Base-by-base conservation (phyloP, 345 rosid genomes). In the Psidium friedrichsthalianum region DNA sequence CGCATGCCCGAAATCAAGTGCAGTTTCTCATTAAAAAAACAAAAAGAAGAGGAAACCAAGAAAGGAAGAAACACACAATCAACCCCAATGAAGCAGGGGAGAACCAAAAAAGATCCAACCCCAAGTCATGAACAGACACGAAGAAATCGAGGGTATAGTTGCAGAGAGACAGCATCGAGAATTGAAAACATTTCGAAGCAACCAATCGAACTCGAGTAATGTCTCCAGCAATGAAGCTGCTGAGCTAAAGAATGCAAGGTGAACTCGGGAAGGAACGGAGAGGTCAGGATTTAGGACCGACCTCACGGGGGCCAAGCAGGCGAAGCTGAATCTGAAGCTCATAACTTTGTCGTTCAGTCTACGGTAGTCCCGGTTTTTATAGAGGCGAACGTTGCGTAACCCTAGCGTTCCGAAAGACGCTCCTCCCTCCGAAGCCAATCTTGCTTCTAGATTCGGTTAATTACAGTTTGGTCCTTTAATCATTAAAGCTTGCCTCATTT, bases 361-460 rank as follows among this genome's bases (percentile, higher is more conserved):
- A 4, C 0, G 22, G 78, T 2, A 8, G 78, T 8, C 44, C 47
- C 12, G 10, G 47, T 0, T 32, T 69, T 69, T 69, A 69, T 69
- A 69, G 24, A 32, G 78, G 78, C 6, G 78, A 69, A 18, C 78
- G 78, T 18, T 32, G 78, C 78, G 47, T 8, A 69, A 69, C 78
- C 78, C 78, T 69, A 69, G 78, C 78, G 12, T 5, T 69, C 16
- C 21, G 18, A 52, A 6, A 15, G 18, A 52, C 54, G 5, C 36
- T 61, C 74, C 74, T 2, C 0, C 21, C 1, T 29, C 42, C 7
- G 0, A 0, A 29, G 15, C 74, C 40, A 14, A 0, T 61, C 42
- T 14, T 29, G 47, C 78, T 32, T 69, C 24, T 8, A 32, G 78
- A 32, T 32, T 69, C 24, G 24, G 78, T 69, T 69, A 64, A 64